Percentiles rank a stretch among this genome's conserved stretches.
These are phyloP conservation scores for Starmera caribaea DNA, from an alignment of 805 yeast species.

Conservation along the genomic window DNA sequence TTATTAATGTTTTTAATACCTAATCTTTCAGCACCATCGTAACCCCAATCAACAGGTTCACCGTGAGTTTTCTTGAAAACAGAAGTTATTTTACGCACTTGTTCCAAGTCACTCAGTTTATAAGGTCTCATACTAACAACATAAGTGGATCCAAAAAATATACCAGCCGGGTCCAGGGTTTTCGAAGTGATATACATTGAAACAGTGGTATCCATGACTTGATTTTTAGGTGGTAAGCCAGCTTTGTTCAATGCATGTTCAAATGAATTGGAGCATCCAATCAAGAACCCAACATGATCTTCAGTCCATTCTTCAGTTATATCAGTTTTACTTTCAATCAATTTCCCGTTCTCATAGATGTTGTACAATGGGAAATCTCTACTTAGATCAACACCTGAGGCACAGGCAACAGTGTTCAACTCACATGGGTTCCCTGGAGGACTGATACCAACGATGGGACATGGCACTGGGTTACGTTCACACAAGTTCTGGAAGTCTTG, in stretches of 20 bases:
- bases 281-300: conserved; percentile 29
- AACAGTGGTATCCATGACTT: conserved; percentile 12
- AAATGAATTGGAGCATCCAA: conserved; percentile 34
- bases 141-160: conserved; percentile 21
- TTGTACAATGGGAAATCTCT: conserved; percentile 27
- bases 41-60: conserved; percentile 34
- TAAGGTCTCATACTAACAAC: conserved; percentile 36
- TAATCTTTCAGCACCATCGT: conserved; percentile 24
- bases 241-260: conserved; percentile 23
- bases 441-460: conserved; percentile 27
- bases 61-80: conserved; percentile 26
- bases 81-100: conserved; percentile 23
- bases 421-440: conserved; percentile 15
- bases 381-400: conserved; percentile 19
- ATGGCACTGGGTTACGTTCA: conserved; percentile 28
- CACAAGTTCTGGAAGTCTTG: conserved; percentile 27
- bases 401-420: conserved; percentile 7
- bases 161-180: conserved; percentile 21
- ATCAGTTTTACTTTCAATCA: conserved; percentile 15
- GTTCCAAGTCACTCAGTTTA: conserved; percentile 18
- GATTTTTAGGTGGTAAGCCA: conserved; percentile 23
- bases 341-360: conserved; percentile 23
- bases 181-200: conserved; percentile 20
- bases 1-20: conserved; percentile 23
- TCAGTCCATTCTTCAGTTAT: conserved; percentile 23